Evolutionary conservation across 1,284 basidiomycete genomes (phyloP).

Genomic region (Lentinula novae-zelandiae): DNA sequence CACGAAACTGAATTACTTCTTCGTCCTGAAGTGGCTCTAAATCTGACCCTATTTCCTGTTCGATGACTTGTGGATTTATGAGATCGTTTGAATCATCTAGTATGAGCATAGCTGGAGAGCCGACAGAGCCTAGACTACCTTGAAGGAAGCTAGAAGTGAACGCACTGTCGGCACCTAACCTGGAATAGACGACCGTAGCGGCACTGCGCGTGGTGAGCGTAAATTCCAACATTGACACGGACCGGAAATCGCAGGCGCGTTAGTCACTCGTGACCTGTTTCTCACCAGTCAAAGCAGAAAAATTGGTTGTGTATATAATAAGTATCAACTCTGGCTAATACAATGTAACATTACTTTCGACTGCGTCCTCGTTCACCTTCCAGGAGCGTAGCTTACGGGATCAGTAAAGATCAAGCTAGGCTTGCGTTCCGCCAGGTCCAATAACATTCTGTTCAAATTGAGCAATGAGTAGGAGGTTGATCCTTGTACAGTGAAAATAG

Average conservation of each 20-base stretch:
- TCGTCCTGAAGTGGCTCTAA: conserved; percentile 11
- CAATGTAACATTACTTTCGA: not conserved
- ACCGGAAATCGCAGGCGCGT: not conserved
- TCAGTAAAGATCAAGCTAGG: conserved; percentile 61
- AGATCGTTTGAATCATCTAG: not conserved
- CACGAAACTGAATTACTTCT: conserved; percentile 9
- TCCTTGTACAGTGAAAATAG: not conserved
- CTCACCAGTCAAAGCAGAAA: not conserved
- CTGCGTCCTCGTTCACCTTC: conserved; percentile 22
- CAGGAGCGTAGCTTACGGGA: conserved; percentile 49
- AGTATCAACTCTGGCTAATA: not conserved
- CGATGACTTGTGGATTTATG: not conserved
- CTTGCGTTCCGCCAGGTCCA: conserved; percentile 72
- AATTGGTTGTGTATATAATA: not conserved
- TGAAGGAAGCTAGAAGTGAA: not conserved
- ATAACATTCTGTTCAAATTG: conserved; percentile 50
- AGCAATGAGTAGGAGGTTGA: not conserved
- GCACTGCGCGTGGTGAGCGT: not conserved
- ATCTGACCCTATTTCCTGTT: not conserved
- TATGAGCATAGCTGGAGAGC: not conserved
- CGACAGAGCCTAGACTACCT: not conserved
- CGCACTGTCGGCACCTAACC: not conserved
- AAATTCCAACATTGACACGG: not conserved
- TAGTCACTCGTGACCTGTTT: not conserved
- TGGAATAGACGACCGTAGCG: not conserved